Conservation (phyloP, 768 basidiomycete species). For the Russula sp. region DNA sequence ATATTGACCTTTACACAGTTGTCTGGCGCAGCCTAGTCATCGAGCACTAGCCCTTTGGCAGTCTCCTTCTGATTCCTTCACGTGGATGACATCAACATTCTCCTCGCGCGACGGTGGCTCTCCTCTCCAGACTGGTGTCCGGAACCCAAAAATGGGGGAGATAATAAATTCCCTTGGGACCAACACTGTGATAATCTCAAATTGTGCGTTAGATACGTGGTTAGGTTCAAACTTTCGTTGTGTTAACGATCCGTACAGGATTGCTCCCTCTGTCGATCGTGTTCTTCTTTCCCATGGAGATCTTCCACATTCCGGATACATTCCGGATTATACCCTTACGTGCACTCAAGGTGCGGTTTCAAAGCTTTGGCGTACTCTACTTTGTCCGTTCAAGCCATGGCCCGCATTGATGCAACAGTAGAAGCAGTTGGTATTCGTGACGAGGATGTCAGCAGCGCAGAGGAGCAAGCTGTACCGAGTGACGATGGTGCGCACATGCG, state of each 20-base stretch:
- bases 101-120: constrained; percentile 98
- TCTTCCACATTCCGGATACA: too few relatives aligned
- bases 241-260: constrained; percentile 44
- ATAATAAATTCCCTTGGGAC: constrained; percentile 50
- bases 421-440: constrained; percentile 79
- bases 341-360: constrained; percentile 81
- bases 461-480: neutral
- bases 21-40: constrained; percentile 74
- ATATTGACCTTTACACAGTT: constrained; percentile 97
- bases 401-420: constrained; percentile 83
- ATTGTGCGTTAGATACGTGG: constrained; percentile 49
- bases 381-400: constrained; percentile 94
- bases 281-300: constrained; percentile 95
- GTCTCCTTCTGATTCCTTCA: constrained; percentile 90
- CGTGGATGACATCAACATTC: constrained; percentile 88
- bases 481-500: constrained; percentile 32
- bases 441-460: constrained; percentile 48
- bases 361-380: constrained; percentile 92
- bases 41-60: constrained; percentile 60
- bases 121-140: constrained; percentile 81
- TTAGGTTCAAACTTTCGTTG: neutral
- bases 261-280: constrained; percentile 78
- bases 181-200: constrained; percentile 63
- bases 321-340: constrained; percentile 88
- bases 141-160: constrained; percentile 43